Conservation (phyloP, 352 stramenopile genomes). For the Saprolegnia parasitica region DNA sequence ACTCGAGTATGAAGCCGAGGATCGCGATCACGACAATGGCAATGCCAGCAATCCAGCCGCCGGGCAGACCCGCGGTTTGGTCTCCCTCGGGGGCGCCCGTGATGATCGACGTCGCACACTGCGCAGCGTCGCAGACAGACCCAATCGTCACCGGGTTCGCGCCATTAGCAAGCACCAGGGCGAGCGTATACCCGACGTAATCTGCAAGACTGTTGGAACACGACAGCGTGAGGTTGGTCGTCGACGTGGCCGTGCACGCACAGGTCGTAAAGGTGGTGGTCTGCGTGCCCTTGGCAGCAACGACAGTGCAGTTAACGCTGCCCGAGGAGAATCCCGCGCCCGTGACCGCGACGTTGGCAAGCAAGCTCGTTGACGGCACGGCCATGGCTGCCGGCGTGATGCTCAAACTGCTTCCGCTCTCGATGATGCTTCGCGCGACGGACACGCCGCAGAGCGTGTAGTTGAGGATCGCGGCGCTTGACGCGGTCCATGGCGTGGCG, state of each 20-base stretch:
- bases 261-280: background rate
- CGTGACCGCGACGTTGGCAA: background rate
- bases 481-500: background rate
- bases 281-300: background rate
- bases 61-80: constrained; percentile 51
- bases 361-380: background rate
- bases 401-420: background rate
- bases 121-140: background rate
- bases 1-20: constrained; percentile 68
- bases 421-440: background rate
- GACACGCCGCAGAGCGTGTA: background rate
- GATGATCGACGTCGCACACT: background rate
- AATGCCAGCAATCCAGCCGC: constrained; percentile 65
- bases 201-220: background rate
- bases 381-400: background rate
- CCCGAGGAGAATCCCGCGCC: background rate
- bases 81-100: constrained; percentile 41
- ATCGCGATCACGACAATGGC: constrained; percentile 59
- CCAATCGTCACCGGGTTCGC: background rate
- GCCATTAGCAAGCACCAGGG: background rate
- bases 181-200: background rate
- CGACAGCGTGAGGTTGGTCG: background rate
- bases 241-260: background rate
- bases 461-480: background rate
- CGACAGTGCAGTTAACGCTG: background rate